Percentiles rank a stretch among this genome's conserved stretches.
These are phyloP conservation scores for Pyropia haitanensis DNA, from an alignment of 23 red algal genomes.

Conservation along the genomic window DNA sequence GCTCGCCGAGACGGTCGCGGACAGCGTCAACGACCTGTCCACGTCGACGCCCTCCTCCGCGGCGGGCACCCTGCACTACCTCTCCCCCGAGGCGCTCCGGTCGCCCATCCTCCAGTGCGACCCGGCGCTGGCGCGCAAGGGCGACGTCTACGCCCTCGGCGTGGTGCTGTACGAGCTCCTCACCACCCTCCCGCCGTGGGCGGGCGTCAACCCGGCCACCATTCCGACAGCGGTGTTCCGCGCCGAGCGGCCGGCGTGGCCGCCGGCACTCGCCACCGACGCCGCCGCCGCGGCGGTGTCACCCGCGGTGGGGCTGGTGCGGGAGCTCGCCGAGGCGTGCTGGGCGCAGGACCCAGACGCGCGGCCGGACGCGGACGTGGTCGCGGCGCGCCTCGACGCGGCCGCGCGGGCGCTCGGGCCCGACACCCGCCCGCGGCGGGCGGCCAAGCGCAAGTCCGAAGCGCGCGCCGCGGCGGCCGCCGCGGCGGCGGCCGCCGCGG, in stretches of 20 bases:
- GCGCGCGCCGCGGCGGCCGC: too few relatives aligned
- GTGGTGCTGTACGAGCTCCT: slow-evolving; percentile 46
- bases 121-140: slow-evolving; percentile 8
- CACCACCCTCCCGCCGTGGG: slow-evolving; percentile 34
- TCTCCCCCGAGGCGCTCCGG: slow-evolving; percentile 27
- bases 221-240: slow-evolving; percentile 51
- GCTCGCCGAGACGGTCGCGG: slow-evolving; percentile 2
- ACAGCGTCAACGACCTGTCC: slow-evolving; percentile 4
- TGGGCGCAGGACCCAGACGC: slow-evolving; percentile 18
- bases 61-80: slow-evolving; percentile 34
- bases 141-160: slow-evolving; percentile 45
- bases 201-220: slow-evolving; percentile 24
- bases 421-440: too few relatives aligned
- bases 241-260: slow-evolving; percentile 7
- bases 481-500: too few relatives aligned
- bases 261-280: slow-evolving; percentile 12
- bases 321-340: slow-evolving; percentile 5
- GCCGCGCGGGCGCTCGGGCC: slow-evolving; percentile 1
- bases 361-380: slow-evolving; percentile 11
- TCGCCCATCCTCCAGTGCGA: too few relatives aligned
- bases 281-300: not conserved
- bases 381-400: slow-evolving; percentile 40
- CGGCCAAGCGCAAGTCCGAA: too few relatives aligned
- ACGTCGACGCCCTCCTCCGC: not conserved
- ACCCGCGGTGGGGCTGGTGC: slow-evolving; percentile 5